Percentiles rank a stretch among this genome's conserved stretches.
These are phyloP conservation scores for Piromyces finnis DNA, from an alignment of 192 early-diverging fungal species.

Conservation along the genomic window DNA sequence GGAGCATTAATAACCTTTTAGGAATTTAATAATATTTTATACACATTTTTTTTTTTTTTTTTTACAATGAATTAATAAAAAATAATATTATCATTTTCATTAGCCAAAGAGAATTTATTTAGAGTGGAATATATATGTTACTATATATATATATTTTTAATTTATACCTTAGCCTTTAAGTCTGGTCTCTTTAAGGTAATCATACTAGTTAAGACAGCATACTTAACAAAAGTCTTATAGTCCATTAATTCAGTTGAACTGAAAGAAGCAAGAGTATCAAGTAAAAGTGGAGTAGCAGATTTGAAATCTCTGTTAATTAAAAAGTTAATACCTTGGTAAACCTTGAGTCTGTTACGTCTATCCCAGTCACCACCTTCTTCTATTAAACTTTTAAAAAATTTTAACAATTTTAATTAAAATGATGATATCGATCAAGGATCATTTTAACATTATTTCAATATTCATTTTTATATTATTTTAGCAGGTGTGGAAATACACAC, in stretches of 20 bases:
- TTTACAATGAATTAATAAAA: too few relatives aligned
- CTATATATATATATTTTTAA: too few relatives aligned
- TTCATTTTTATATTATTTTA: too few relatives aligned
- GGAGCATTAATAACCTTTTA: constrained; percentile 77
- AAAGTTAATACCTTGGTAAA: constrained; percentile 81
- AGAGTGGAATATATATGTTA: too few relatives aligned
- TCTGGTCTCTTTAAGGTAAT: constrained; percentile 79
- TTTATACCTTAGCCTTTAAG: constrained; percentile 75
- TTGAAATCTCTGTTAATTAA: constrained; percentile 94
- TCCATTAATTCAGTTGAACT: constrained; percentile 94
- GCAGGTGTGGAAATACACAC: too few relatives aligned
- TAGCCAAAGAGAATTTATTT: too few relatives aligned
- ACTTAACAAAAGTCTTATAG: constrained; percentile 91
- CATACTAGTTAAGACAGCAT: constrained; percentile 73
- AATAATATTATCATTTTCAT: too few relatives aligned
- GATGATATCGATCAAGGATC: too few relatives aligned
- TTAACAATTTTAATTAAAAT: background rate
- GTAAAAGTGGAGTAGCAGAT: constrained; percentile 67
- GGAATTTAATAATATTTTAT: background rate
- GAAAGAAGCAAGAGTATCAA: constrained; percentile 92
- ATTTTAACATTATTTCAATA: too few relatives aligned
- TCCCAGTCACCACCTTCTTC: constrained; percentile 99
- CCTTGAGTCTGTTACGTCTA: constrained; percentile 91
- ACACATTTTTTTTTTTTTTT: background rate
- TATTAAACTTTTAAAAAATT: constrained; percentile 44